Evolutionary conservation across 169 alveolate genomes (phyloP).

Genomic region (Plasmodium ovale): DNA sequence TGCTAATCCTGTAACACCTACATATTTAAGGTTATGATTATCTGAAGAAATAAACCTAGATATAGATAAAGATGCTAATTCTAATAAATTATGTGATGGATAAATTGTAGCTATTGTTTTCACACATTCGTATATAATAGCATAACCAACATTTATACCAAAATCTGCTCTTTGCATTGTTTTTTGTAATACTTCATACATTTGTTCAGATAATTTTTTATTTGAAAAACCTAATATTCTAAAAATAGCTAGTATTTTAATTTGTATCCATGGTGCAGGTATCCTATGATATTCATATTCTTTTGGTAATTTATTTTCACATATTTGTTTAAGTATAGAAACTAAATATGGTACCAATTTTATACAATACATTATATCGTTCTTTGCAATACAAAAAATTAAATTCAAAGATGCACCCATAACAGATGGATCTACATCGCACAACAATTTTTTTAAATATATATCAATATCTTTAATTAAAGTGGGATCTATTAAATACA

Average conservation of each 20-base stretch:
- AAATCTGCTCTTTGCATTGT: slow-evolving; percentile 90
- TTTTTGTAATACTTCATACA: slow-evolving; percentile 91
- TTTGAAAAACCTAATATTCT: slow-evolving; percentile 91
- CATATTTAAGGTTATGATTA: slow-evolving; percentile 92
- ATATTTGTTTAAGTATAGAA: slow-evolving; percentile 92
- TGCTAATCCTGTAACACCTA: slow-evolving; percentile 94
- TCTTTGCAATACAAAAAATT: slow-evolving; percentile 86
- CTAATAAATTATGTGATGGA: slow-evolving; percentile 90
- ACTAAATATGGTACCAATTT: slow-evolving; percentile 91
- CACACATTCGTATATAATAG: slow-evolving; percentile 94
- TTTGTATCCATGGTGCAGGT: slow-evolving; percentile 98
- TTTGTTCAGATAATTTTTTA: slow-evolving; percentile 89
- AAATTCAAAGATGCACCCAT: slow-evolving; percentile 94
- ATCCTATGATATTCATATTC: slow-evolving; percentile 95
- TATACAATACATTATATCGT: slow-evolving; percentile 85
- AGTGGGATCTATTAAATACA: slow-evolving; percentile 86
- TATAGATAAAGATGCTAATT: slow-evolving; percentile 88
- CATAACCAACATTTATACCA: slow-evolving; percentile 93
- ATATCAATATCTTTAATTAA: slow-evolving; percentile 81
- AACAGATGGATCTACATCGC: slow-evolving; percentile 95
- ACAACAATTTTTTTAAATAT: slow-evolving; percentile 91
- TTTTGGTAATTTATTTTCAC: slow-evolving; percentile 93
- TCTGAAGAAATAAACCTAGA: slow-evolving; percentile 91
- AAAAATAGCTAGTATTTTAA: slow-evolving; percentile 88
- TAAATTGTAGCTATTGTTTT: slow-evolving; percentile 92